Conservation (phyloP, 768 basidiomycete species). For the Coprinopsis sp. region DNA sequence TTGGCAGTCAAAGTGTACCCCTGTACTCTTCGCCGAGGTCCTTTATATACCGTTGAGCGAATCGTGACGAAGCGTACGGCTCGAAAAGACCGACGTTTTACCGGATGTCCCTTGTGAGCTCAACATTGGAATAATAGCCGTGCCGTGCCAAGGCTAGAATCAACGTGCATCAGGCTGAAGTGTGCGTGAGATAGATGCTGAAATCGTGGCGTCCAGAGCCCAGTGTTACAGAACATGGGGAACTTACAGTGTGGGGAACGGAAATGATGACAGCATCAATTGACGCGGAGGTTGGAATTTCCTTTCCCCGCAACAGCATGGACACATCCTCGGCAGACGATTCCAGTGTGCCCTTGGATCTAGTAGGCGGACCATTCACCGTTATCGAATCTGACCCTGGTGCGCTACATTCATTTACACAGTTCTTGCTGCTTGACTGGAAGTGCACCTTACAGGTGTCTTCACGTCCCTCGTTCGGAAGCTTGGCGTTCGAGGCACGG, state of each 20-base stretch:
- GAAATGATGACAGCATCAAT: too few species aligned
- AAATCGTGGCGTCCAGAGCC: too few species aligned
- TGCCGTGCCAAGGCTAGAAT: too few species aligned
- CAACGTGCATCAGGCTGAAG: too few species aligned
- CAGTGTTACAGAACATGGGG: too few species aligned
- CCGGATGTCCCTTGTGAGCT: not conserved
- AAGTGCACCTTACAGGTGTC: constrained; percentile 34
- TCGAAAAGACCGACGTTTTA: not conserved
- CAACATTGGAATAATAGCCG: too few species aligned
- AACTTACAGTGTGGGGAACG: too few species aligned
- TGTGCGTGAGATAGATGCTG: too few species aligned
- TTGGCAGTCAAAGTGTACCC: not conserved
- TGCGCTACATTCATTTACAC: constrained; percentile 14
- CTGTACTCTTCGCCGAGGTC: not conserved
- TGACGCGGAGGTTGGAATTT: too few species aligned
- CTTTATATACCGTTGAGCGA: constrained; percentile 1
- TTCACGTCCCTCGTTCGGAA: constrained; percentile 54
- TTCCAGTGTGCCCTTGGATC: constrained; percentile 27
- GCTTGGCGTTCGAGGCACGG: constrained; percentile 48
- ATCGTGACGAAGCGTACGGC: too few species aligned
- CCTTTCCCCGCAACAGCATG: too few species aligned
- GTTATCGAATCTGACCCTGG: constrained; percentile 58
- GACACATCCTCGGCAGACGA: not conserved
- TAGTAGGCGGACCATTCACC: constrained; percentile 59
- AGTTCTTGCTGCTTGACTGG: not conserved